Evolutionary conservation across 2,329 filamentous ascomycete genomes (phyloP).

Genomic region (Neonectria ditissima): DNA sequence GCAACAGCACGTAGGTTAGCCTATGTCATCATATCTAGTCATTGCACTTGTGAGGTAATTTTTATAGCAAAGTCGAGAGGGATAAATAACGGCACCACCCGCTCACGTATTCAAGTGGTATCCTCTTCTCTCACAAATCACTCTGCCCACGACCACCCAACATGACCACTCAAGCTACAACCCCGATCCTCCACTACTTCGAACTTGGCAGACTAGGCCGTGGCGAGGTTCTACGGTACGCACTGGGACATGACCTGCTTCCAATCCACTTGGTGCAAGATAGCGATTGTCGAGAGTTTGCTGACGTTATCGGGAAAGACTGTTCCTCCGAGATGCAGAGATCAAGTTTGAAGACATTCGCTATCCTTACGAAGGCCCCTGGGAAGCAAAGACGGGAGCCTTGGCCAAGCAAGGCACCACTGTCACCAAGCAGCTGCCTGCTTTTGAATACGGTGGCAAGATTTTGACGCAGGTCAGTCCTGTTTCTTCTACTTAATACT

Average conservation of each 20-base stretch:
- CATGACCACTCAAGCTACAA: constrained; percentile 9
- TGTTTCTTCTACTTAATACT: neutral
- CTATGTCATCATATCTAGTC: neutral
- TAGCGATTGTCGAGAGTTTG: too few species aligned
- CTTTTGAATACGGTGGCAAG: constrained; percentile 50
- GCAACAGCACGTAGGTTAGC: neutral
- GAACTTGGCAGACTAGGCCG: constrained; percentile 44
- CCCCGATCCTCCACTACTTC: constrained; percentile 42
- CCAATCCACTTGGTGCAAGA: neutral
- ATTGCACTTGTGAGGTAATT: neutral
- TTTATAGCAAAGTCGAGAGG: neutral
- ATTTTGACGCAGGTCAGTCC: constrained; percentile 39
- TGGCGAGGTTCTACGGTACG: constrained; percentile 45
- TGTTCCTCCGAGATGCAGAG: constrained; percentile 35
- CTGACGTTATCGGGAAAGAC: constrained; percentile 11
- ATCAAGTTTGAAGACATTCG: constrained; percentile 34
- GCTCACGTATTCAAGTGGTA: neutral
- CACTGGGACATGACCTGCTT: neutral
- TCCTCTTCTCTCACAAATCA: neutral
- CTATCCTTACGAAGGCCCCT: constrained; percentile 32
- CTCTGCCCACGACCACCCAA: neutral
- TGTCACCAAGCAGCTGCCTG: constrained; percentile 50
- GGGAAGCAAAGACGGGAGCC: constrained; percentile 38
- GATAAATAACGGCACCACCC: neutral
- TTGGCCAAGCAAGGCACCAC: constrained; percentile 43